Conservation (phyloP, 371 early-diverging fungal genomes). For the Saksenaea vasiformis region DNA sequence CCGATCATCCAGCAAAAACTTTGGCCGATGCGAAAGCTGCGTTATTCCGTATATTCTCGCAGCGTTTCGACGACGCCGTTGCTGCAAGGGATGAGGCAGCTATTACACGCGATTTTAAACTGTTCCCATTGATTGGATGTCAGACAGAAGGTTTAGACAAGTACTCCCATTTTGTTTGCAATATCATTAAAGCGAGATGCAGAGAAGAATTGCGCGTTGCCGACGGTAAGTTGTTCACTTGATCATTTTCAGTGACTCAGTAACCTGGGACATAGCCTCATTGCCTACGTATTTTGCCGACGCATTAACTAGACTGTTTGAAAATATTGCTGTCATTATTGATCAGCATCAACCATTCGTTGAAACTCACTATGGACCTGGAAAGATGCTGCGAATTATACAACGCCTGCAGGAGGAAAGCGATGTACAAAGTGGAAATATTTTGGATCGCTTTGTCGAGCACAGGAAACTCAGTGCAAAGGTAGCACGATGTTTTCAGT, state of each 20-base stretch:
- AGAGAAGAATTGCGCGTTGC: constrained; percentile 61
- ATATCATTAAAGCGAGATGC: constrained; percentile 70
- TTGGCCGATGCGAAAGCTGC: constrained; percentile 62
- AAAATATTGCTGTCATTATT: constrained; percentile 81
- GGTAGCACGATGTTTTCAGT: constrained; percentile 14
- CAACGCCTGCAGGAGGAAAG: constrained; percentile 86
- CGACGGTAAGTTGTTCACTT: constrained; percentile 32
- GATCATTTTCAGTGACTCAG: not conserved
- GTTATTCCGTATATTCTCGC: constrained; percentile 70
- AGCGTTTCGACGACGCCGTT: constrained; percentile 81
- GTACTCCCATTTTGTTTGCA: constrained; percentile 83
- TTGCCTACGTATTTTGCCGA: constrained; percentile 64
- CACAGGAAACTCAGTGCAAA: constrained; percentile 41
- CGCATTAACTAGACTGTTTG: constrained; percentile 81
- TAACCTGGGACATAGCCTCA: not conserved
- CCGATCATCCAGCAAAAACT: constrained; percentile 66
- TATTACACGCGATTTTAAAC: constrained; percentile 83
- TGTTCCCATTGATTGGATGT: constrained; percentile 87
- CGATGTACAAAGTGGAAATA: constrained; percentile 73
- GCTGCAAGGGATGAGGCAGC: constrained; percentile 66
- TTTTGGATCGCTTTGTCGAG: constrained; percentile 74
- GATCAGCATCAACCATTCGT: constrained; percentile 86
- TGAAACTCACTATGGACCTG: constrained; percentile 80
- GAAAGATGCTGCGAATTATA: constrained; percentile 86
- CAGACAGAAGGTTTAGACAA: constrained; percentile 83